Base-by-base conservation (phyloP, 179 eudicot genomes). In the Nepenthes alata region DNA sequence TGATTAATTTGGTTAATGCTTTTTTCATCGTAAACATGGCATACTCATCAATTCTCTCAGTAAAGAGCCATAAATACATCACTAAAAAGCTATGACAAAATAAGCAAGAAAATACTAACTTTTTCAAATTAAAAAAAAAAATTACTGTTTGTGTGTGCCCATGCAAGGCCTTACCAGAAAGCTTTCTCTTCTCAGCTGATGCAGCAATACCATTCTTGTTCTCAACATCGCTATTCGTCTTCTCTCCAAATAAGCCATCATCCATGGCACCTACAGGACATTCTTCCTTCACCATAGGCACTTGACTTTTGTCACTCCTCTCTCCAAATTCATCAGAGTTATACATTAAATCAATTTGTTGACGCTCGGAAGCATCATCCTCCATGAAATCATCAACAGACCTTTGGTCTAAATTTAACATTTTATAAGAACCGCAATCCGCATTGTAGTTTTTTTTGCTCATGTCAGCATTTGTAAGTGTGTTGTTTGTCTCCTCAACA, bases 361-460 rank as follows among this genome's bases (percentile, higher is more conserved):
- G 86, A 75, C 74, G 79, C 72, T 84, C 96, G 67, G 77, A 55
- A 37, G 70, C 78, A 73, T 84, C 96, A 70, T 88, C 96, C 66
- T 88, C 95, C 87, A 88, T 75, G 51, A 85, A 91, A 72, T 88
- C 95, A 74, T 91, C 95, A 62, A 87, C 86, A 70, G 94, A 88
- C 77, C 85, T 85, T 67, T 83, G 77, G 75, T 88, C 97, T 74
- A 91, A 73, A 73, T 76, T 86, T 69, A 88, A 67, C 65, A 84
- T 88, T 72, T 86, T 95, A 56, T 87, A 72, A 60, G 79, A 82
- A 63, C 75, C 85, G 57, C 75, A 68, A 78, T 86, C 88, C 58
- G 75, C 84, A 72, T 67, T 75, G 72, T 72, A 78, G 73, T 72
- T 79, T 76, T 82, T 81, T 78, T 70, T 80, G 78, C 70, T 68